These are phyloP conservation scores for Senna tora DNA, from an alignment of 306 rosid species.

Conservation along the genomic window DNA sequence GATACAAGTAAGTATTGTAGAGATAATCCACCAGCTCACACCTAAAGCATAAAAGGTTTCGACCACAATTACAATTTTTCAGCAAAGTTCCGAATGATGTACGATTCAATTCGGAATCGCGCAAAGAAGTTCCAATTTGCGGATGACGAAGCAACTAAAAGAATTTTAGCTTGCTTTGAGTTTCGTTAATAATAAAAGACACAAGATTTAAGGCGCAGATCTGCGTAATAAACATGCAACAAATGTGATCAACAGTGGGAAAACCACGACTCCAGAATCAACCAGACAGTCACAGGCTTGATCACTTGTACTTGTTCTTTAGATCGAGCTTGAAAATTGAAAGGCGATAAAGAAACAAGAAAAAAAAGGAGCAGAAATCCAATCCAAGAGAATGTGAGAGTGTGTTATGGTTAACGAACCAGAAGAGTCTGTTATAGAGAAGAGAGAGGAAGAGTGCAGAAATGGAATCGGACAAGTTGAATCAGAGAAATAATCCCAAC, in stretches of 20 bases:
- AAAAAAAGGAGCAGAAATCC: background rate
- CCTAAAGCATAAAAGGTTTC: background rate
- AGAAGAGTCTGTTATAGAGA: background rate
- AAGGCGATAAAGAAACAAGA: background rate
- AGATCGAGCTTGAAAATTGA: conserved; percentile 31
- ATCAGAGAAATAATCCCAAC: conserved; percentile 39
- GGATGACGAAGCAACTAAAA: conserved; percentile 1
- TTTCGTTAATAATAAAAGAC: background rate
- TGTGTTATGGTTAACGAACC: background rate
- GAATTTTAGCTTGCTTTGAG: background rate
- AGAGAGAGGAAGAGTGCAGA: background rate
- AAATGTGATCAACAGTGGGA: conserved; percentile 12
- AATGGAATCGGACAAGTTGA: conserved; percentile 21
- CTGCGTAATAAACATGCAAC: conserved; percentile 22
- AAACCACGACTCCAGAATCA: background rate
- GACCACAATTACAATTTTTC: background rate
- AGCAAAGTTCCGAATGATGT: background rate
- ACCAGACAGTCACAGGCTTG: background rate
- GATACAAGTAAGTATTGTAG: background rate
- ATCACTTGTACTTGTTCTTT: background rate
- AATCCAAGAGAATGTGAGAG: background rate
- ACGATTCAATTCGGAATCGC: background rate
- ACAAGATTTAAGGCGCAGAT: conserved; percentile 37
- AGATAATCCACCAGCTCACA: background rate
- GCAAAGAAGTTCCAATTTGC: background rate